Base-by-base conservation (phyloP, 2,329 filamentous ascomycete genomes). In the Xylariaceae sp. region DNA sequence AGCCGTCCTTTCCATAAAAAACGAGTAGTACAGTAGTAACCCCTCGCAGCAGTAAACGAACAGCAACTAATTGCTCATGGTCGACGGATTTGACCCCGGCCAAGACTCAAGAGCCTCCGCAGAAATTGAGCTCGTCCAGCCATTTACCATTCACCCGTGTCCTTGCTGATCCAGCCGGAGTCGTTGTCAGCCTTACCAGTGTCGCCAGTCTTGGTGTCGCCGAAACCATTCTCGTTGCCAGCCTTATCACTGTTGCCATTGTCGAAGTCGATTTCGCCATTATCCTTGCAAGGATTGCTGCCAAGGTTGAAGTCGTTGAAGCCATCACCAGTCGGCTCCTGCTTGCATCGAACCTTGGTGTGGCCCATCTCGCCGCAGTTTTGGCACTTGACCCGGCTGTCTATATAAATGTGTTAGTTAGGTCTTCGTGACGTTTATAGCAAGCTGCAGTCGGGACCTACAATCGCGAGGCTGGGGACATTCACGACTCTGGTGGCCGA, bases 391-490 rank as follows among this genome's bases (percentile, higher is more conserved):
- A 86, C 76, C 6, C 81, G 78, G n/a, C 77, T 74, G 50, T 76
- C 79, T 78, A 59, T 65, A 17, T 39, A 48, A 55, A 11, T 39
- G 13, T 53, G 62, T 75, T 59, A 71, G 70, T 34, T 39, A 58
- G 37, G 35, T 55, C 8, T 5, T 6, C 50, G 56, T 10, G 18
- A 30, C 5, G 23, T 4, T 8, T 1, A 9, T 13, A 51, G 39
- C 37, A 34, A 39, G 56, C 1, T 3, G 2, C 3, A 42, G 13
- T 42, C 5, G 17, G 45, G 35, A 73, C 77, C 73, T 73, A 79
- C 79, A 80, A 66, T 84, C 80, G 47, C 74, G 76, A 3, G 84
- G 84, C 72, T 84, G 77, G 0, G 82, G 78, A 64, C 85, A 83
- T 3, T 79, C 77, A 56, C 75, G 75, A 57, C 71, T 72, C 39